Evolutionary conservation across 495 filamentous ascomycete genomes (phyloP).

Genomic region (Hypoxylon cercidicola): DNA sequence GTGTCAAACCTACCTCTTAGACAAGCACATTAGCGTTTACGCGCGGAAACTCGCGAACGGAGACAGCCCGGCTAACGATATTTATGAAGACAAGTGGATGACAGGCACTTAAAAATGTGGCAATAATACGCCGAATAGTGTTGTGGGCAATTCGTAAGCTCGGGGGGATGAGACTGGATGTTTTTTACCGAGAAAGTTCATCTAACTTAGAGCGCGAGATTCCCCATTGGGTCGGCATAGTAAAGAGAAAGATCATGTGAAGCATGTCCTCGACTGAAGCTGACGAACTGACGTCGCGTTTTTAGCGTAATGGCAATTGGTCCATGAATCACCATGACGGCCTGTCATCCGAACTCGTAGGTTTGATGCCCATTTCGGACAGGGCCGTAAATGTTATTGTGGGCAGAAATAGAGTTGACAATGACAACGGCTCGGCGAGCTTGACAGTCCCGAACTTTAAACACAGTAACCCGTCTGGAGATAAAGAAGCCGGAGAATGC

Average conservation of each 20-base stretch:
- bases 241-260: constrained; percentile 12
- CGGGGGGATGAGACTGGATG: background rate
- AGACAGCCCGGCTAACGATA: background rate
- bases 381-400: constrained; percentile 28
- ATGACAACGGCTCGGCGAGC: constrained; percentile 21
- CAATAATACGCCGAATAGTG: background rate
- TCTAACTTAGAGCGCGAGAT: background rate
- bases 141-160: background rate
- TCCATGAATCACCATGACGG: constrained; percentile 32
- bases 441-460: constrained; percentile 18
- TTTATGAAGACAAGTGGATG: background rate
- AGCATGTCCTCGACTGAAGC: constrained; percentile 2
- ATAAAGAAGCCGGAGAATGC: constrained; percentile 7
- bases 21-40: too few species aligned
- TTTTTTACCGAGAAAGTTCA: constrained; percentile 18
- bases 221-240: constrained; percentile 8
- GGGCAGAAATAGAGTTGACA: constrained; percentile 35
- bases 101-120: background rate
- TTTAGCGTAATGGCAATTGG: background rate
- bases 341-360: constrained; percentile 21
- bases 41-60: background rate
- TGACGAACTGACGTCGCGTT: constrained; percentile 26
- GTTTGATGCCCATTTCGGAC: constrained; percentile 26
- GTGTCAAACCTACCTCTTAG: too few species aligned
- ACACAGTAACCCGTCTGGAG: background rate